Percentiles rank a stretch among this genome's conserved stretches.
These are phyloP conservation scores for Fusarium staphyleae DNA, from an alignment of 2,329 filamentous ascomycete genomes.

Conservation along the genomic window DNA sequence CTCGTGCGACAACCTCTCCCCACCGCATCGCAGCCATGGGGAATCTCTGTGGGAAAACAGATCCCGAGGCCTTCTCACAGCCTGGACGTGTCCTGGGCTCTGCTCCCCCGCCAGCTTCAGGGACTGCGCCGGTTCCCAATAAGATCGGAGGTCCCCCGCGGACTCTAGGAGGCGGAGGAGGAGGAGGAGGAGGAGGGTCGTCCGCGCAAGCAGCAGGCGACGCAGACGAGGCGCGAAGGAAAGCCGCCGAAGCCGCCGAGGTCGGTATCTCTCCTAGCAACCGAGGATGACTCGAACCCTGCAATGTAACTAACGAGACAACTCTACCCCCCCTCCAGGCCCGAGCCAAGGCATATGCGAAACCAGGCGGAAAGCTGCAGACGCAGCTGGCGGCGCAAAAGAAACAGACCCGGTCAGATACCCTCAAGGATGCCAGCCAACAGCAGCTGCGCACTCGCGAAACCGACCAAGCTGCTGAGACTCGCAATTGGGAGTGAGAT, in stretches of 20 bases:
- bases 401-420: constrained; percentile 72
- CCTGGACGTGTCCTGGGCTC: constrained; percentile 77
- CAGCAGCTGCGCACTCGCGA: constrained; percentile 71
- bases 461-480: constrained; percentile 64
- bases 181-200: constrained; percentile 27
- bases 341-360: constrained; percentile 66
- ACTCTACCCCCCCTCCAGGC: constrained; percentile 62
- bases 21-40: constrained; percentile 67
- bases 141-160: constrained; percentile 64
- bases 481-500: constrained; percentile 43
- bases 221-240: constrained; percentile 68
- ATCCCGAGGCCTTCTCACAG: constrained; percentile 71
- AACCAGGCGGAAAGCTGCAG: constrained; percentile 72
- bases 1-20: not conserved
- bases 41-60: constrained; percentile 83
- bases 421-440: constrained; percentile 71
- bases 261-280: constrained; percentile 56
- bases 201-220: constrained; percentile 39
- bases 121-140: constrained; percentile 60
- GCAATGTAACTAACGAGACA: not conserved
- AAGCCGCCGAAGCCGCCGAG: constrained; percentile 84
- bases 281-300: not conserved
- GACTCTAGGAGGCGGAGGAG: constrained; percentile 70
- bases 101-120: constrained; percentile 52
- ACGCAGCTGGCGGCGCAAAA: constrained; percentile 77